Evolutionary conservation across 345 rosid genomes (phyloP).

Genomic region (Hirschfeldia incana): DNA sequence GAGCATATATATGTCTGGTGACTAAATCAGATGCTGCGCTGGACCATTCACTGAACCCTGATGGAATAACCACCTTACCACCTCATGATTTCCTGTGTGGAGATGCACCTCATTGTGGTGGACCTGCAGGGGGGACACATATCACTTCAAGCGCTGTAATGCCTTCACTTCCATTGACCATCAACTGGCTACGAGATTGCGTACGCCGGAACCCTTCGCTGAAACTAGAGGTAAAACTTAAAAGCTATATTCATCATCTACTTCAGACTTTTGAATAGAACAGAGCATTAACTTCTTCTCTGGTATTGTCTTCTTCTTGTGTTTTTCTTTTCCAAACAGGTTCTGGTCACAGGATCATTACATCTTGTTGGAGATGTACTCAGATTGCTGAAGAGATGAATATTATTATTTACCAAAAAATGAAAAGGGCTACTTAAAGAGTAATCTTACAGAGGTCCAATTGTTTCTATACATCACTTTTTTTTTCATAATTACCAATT

Average conservation of each 20-base stretch:
- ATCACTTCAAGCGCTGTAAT: conserved; percentile 59
- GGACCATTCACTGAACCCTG: conserved; percentile 43
- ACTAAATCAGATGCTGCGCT: conserved; percentile 44
- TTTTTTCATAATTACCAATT: conserved; percentile 2
- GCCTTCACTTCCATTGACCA: conserved; percentile 73
- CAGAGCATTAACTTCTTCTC: conserved; percentile 7
- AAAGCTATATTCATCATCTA: conserved; percentile 11
- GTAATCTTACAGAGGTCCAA: conserved; percentile 12
- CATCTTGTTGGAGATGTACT: conserved; percentile 86
- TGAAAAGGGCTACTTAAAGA: not conserved
- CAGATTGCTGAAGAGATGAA: conserved; percentile 58
- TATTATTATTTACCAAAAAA: not conserved
- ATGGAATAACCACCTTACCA: conserved; percentile 44
- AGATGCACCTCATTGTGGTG: conserved; percentile 51
- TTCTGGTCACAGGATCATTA: conserved; percentile 80
- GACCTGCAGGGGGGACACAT: conserved; percentile 34
- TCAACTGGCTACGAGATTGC: conserved; percentile 62
- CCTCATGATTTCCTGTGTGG: conserved; percentile 55
- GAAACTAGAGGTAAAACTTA: conserved; percentile 57
- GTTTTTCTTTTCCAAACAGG: conserved; percentile 44
- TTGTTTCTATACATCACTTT: not conserved
- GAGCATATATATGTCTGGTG: conserved; percentile 3
- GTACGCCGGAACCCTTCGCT: conserved; percentile 63
- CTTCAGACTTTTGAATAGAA: conserved; percentile 1
- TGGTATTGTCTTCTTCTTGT: not conserved